Evolutionary conservation across 768 basidiomycete species (phyloP).

Genomic region (Cyclocybe cylindracea): DNA sequence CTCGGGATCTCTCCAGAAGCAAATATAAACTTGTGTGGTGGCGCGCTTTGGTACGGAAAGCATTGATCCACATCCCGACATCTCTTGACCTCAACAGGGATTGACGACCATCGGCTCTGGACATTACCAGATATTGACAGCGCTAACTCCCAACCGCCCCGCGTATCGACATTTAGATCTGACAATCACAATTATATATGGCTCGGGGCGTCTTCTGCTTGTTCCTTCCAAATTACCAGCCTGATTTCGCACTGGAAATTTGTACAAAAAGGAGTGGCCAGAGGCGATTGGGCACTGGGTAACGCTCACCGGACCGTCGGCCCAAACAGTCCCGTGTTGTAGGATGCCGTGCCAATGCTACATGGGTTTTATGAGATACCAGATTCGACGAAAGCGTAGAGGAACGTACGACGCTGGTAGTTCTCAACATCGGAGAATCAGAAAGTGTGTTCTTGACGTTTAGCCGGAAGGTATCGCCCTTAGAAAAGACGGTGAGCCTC

Average conservation of each 20-base stretch:
- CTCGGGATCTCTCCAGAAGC: no score
- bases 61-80: no score
- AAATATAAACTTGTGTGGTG: no score
- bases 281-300: slow-evolving; percentile 52
- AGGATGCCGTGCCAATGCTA: slow-evolving; percentile 58
- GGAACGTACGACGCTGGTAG: slow-evolving; percentile 30
- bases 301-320: slow-evolving; percentile 43
- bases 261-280: slow-evolving; percentile 41
- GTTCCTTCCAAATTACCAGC: slow-evolving; percentile 26
- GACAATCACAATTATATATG: no score
- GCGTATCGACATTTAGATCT: no score
- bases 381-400: not conserved
- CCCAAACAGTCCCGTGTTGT: slow-evolving; percentile 42
- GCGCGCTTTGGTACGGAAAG: no score
- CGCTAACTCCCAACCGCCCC: no score
- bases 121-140: no score
- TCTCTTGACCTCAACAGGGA: no score
- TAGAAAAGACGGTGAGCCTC: not conserved
- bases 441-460: slow-evolving; percentile 46
- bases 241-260: slow-evolving; percentile 29
- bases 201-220: no score
- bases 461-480: slow-evolving; percentile 39
- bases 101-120: no score
- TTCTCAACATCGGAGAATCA: slow-evolving; percentile 32
- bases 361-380: not conserved